Evolutionary conservation across 2,329 filamentous ascomycete genomes (phyloP), one percentile per base, ranked within the genome.

Genomic region (Colletotrichum echinochloae): DNA sequence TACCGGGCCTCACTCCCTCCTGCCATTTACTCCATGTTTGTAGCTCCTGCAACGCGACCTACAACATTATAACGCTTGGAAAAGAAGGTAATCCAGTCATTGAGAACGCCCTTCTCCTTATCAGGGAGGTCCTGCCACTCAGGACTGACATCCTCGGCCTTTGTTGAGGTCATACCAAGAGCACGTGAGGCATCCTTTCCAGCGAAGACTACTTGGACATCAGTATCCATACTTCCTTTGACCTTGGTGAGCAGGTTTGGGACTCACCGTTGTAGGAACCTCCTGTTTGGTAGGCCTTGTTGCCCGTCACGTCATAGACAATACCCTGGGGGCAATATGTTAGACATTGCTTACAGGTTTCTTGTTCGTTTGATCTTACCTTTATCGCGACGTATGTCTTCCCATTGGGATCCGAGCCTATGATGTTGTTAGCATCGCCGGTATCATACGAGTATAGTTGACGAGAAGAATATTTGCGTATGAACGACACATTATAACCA

Each of bases 81-180:
- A 82, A 99, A 99, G 83, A 97, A 99, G 2, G 92, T 97, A 73
- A 92, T 90, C 96, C 96, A 99, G 80, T 99, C 96, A 64, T 95
- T 88, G 72, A 99, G 83, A 3, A 92, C 91, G 33, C 89, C 89
- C 84, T 96, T 94, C 80, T 98, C 91, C 81, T 96, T 94, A 28
- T 97, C 94, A 18, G 87, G 85, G 61, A 99, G 85, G 77, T 94
- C 92, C 68, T 91, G 86, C 92, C 94, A 98, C 60, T 98, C 92
- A 2, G 96, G 84, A 39, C 84, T 84, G 74, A 94, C 95, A 75
- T 98, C 95, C 76, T 96, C 94, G 6, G 87, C 81, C 80, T 97
- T 97, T 60, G 95, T 90, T 9, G 94, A 97, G 1, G 94, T 96
- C 80, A 91, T 91, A 14, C 90, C 96, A 2, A 99, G 88, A 8